Evolutionary conservation across 1,284 basidiomycete genomes (phyloP).

Genomic region (Ceratobasidium sp.): DNA sequence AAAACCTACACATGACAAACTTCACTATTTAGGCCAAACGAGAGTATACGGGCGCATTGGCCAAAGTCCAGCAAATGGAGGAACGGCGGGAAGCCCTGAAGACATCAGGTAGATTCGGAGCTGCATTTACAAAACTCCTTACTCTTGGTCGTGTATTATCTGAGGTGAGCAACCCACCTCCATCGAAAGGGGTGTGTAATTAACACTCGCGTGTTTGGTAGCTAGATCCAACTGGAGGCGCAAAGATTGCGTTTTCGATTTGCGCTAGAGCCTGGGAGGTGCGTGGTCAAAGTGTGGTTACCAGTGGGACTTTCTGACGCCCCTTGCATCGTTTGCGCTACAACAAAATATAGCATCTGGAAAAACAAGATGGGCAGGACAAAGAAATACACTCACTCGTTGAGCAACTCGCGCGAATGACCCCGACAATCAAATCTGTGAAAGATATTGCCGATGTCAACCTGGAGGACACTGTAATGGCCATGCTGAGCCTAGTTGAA

Average conservation of each 20-base stretch:
- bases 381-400: background rate
- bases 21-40: background rate
- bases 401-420: background rate
- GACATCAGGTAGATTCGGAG: background rate
- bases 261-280: constrained; percentile 2
- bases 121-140: background rate
- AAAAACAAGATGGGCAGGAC: background rate
- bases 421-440: background rate
- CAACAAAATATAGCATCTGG: background rate
- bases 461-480: background rate
- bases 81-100: background rate
- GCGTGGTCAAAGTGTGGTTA: too few relatives aligned
- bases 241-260: background rate
- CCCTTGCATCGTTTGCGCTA: background rate
- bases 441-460: background rate
- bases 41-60: background rate
- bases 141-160: background rate
- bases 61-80: background rate
- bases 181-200: too few relatives aligned
- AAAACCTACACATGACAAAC: too few relatives aligned
- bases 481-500: constrained; percentile 5
- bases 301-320: background rate
- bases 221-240: background rate
- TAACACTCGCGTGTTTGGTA: background rate
- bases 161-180: constrained; percentile 2